Evolutionary conservation across 1,139 yeast species (phyloP).

Genomic region (Yamadazyma dushanensis): DNA sequence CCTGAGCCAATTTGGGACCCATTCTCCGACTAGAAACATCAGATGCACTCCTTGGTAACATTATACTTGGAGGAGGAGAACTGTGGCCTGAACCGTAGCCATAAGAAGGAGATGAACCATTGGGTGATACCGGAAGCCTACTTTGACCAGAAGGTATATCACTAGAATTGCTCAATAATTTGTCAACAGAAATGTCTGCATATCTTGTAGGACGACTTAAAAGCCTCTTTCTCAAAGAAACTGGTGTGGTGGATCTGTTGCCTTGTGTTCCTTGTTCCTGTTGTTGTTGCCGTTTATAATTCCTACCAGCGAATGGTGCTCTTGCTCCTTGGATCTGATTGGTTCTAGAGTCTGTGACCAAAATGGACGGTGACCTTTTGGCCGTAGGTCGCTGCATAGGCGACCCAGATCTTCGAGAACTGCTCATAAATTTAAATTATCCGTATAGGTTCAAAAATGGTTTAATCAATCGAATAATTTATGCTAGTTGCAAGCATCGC

Average conservation of each 20-base stretch:
- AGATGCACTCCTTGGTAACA: conserved; percentile 8
- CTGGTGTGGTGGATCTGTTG: conserved; percentile 6
- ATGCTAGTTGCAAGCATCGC: conserved; percentile 2
- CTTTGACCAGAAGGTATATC: conserved; percentile 84
- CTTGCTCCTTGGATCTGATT: conserved; percentile 55
- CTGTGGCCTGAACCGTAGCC: conserved; percentile 11
- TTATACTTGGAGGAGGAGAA: conserved; percentile 18
- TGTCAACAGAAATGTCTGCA: conserved; percentile 72
- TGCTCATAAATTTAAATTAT: conserved; percentile 1
- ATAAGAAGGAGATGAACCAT: conserved; percentile 12
- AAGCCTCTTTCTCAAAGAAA: conserved; percentile 14
- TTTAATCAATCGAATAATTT: too few relatives aligned
- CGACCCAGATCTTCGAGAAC: conserved; percentile 12
- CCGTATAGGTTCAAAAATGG: too few relatives aligned
- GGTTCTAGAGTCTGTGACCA: conserved; percentile 85
- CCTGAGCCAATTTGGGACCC: conserved; percentile 60
- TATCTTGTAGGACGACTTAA: conserved; percentile 38
- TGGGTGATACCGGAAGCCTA: conserved; percentile 37
- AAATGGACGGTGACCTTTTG: conserved; percentile 88
- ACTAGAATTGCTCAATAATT: conserved; percentile 68
- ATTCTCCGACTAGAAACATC: conserved; percentile 32
- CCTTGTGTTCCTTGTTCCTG: conserved; percentile 22
- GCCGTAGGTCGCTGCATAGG: conserved; percentile 57
- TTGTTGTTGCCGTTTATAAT: conserved; percentile 33
- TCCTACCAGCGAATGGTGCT: conserved; percentile 85